A percentile compares a stretch with the other conserved stretches of the same genome.
phyloP scores from a whole-genome alignment of 805 yeast species.

The Millerago galiae region DNA sequence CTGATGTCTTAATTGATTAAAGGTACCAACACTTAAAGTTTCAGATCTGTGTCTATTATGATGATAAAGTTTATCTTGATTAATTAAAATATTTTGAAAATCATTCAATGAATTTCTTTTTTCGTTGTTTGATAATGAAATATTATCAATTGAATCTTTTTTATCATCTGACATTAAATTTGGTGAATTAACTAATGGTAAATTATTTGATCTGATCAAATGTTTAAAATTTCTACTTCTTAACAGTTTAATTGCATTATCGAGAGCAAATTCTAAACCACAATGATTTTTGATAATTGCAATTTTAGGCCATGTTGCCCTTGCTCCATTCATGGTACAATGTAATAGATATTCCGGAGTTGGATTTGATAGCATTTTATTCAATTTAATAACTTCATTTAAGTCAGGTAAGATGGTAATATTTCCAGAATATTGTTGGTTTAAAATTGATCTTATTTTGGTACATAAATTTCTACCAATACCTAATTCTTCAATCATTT shows the following conservation, averaged over 20 bases:
- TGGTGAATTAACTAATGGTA: slow-evolving; percentile 22
- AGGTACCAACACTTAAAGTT: slow-evolving; percentile 13
- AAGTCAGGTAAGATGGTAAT: slow-evolving; percentile 86
- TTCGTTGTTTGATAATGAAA: neutral
- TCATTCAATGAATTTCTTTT: slow-evolving; percentile 6
- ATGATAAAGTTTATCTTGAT: neutral
- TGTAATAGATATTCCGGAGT: slow-evolving; percentile 66
- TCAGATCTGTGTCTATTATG: slow-evolving; percentile 24
- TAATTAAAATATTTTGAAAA: neutral
- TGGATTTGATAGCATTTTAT: slow-evolving; percentile 72
- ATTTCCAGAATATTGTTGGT: slow-evolving; percentile 90
- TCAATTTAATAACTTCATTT: slow-evolving; percentile 45
- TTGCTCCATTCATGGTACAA: slow-evolving; percentile 73
- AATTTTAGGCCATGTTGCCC: slow-evolving; percentile 91
- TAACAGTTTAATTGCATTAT: slow-evolving; percentile 63
- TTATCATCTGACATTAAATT: slow-evolving; percentile 2
- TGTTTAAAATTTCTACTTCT: slow-evolving; percentile 52
- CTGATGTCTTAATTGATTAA: slow-evolving; percentile 12
- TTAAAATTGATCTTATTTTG: slow-evolving; percentile 65
- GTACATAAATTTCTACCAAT: slow-evolving; percentile 66
- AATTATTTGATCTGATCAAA: slow-evolving; percentile 13
- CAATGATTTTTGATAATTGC: slow-evolving; percentile 85
- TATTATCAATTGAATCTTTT: neutral
- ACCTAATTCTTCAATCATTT: slow-evolving; percentile 69
- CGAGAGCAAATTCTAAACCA: slow-evolving; percentile 81